Percentiles rank a stretch among this genome's conserved stretches.
Conservation (phyloP, 116 monocot species). For the Phalaenopsis hybrid region DNA sequence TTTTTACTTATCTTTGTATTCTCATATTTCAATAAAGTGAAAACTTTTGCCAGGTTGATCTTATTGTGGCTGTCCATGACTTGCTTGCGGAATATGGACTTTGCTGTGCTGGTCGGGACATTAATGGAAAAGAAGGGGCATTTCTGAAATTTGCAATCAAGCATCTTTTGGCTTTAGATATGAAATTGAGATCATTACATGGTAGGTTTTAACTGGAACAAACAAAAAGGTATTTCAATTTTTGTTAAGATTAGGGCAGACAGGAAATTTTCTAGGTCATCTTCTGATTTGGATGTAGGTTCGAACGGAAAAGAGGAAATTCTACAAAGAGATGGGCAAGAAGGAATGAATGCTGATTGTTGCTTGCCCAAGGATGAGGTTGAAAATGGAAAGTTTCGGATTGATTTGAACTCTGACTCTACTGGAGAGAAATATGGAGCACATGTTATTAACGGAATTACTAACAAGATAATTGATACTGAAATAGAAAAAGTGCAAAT, state of each 20-base stretch:
- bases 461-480: constrained; percentile 21
- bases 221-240: constrained; percentile 14
- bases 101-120: constrained; percentile 90
- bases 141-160: constrained; percentile 97
- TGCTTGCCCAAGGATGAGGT: constrained; percentile 27
- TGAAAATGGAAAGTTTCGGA: constrained; percentile 12
- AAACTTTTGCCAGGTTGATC: constrained; percentile 52
- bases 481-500: constrained; percentile 72
- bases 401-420: constrained; percentile 17
- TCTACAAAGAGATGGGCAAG: constrained; percentile 21
- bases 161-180: constrained; percentile 82
- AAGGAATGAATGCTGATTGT: constrained; percentile 12
- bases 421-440: constrained; percentile 8
- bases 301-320: constrained; percentile 39
- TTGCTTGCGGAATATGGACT: constrained; percentile 96
- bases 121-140: constrained; percentile 77
- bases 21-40: constrained; percentile 5
- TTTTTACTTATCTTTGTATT: neutral
- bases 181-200: constrained; percentile 71
- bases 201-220: constrained; percentile 19
- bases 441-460: constrained; percentile 5
- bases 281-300: constrained; percentile 24
- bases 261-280: constrained; percentile 7
- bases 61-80: constrained; percentile 87
- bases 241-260: constrained; percentile 4